These are phyloP conservation scores for Terfezia boudieri DNA, from an alignment of 495 filamentous ascomycete species.

Conservation along the genomic window DNA sequence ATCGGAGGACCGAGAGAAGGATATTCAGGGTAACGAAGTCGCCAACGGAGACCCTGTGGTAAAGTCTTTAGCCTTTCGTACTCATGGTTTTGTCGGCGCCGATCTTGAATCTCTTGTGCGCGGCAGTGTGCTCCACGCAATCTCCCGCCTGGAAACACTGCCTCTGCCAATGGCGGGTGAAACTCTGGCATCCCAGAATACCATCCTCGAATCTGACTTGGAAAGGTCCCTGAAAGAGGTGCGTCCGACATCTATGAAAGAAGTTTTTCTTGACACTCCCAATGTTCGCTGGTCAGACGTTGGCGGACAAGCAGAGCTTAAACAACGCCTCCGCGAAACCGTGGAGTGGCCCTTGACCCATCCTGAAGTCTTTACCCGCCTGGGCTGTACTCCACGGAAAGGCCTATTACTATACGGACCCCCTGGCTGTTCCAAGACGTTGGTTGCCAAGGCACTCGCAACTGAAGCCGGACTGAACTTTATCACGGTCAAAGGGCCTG, in stretches of 20 bases:
- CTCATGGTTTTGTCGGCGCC: slow-evolving; percentile 46
- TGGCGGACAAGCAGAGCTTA: slow-evolving; percentile 66
- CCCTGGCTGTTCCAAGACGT: slow-evolving; percentile 87
- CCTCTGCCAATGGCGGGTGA: neutral
- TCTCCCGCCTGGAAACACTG: slow-evolving; percentile 4
- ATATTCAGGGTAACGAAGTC: neutral
- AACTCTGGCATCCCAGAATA: neutral
- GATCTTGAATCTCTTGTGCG: slow-evolving; percentile 34
- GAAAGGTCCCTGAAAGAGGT: slow-evolving; percentile 32
- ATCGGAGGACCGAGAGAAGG: slow-evolving; percentile 19
- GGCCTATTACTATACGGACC: slow-evolving; percentile 85
- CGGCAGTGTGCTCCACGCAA: slow-evolving; percentile 9
- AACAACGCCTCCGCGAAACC: slow-evolving; percentile 39
- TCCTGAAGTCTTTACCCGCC: slow-evolving; percentile 37
- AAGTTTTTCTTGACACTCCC: slow-evolving; percentile 70
- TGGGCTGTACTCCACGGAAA: slow-evolving; percentile 45
- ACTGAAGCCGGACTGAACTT: slow-evolving; percentile 87
- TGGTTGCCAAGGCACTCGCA: slow-evolving; percentile 79
- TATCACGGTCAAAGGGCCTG: slow-evolving; percentile 86
- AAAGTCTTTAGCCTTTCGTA: slow-evolving; percentile 32
- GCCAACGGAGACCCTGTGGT: slow-evolving; percentile 10
- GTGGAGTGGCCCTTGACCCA: slow-evolving; percentile 46
- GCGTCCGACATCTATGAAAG: slow-evolving; percentile 70
- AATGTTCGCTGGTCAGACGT: slow-evolving; percentile 78
- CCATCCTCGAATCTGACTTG: slow-evolving; percentile 24